Conservation (phyloP, 139 green algal species). For the Tetratostichococcus sp. region DNA sequence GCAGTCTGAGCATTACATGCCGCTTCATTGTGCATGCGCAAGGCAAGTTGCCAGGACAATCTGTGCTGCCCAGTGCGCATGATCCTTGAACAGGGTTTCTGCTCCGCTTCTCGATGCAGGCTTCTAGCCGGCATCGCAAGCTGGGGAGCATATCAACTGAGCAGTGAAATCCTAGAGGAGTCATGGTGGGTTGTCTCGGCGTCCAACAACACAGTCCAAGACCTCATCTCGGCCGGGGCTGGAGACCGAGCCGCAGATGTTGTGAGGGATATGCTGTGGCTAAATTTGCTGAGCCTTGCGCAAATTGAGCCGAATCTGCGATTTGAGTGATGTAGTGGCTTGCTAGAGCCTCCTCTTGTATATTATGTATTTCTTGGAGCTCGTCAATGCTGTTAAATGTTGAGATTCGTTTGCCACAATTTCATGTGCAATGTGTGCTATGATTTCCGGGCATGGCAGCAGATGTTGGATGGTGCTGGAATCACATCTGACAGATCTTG, state of each 20-base stretch:
- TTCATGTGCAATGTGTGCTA: too few species aligned
- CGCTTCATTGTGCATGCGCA: too few species aligned
- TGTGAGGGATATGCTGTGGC: not conserved
- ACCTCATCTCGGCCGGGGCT: not conserved
- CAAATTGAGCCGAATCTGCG: not conserved
- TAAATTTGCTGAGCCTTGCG: not conserved
- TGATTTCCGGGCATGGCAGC: too few species aligned
- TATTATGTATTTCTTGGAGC: too few species aligned
- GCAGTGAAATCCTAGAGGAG: not conserved
- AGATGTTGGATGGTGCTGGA: too few species aligned
- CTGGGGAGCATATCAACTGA: not conserved
- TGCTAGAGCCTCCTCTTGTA: too few species aligned
- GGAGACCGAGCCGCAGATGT: not conserved
- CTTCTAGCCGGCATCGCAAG: not conserved
- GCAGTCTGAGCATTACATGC: not conserved
- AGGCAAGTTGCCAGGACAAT: too few species aligned
- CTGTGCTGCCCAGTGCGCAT: too few species aligned
- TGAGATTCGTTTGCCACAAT: too few species aligned
- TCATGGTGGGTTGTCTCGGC: not conserved
- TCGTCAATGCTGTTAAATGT: too few species aligned
- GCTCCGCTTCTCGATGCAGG: not conserved
- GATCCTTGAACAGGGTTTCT: too few species aligned
- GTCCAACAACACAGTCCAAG: not conserved
- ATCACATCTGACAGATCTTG: too few species aligned
- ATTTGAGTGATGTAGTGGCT: not conserved